Evolutionary conservation across 345 rosid species (phyloP).

Genomic region (Gossypium raimondii): DNA sequence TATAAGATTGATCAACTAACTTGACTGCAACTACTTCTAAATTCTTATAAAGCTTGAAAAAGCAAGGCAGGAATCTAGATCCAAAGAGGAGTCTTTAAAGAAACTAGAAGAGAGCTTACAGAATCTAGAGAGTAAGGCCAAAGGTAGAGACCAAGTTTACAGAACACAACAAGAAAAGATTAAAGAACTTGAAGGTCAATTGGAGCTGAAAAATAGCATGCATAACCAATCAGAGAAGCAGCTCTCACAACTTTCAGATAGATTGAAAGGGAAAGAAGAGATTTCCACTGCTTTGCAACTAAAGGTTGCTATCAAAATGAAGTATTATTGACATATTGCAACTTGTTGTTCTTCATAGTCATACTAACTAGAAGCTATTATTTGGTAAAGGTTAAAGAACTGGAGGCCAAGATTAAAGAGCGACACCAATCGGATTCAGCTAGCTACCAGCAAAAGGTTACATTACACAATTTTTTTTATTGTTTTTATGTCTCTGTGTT

Average conservation of each 20-base stretch:
- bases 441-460: constrained; percentile 54
- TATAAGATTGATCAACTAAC: not conserved
- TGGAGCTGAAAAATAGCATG: constrained; percentile 43
- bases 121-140: constrained; percentile 61
- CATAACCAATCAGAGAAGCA: constrained; percentile 19
- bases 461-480: not conserved
- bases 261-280: constrained; percentile 69
- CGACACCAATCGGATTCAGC: constrained; percentile 51
- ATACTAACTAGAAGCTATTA: not conserved
- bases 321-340: constrained; percentile 2
- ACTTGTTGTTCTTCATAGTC: not conserved
- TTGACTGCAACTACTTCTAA: constrained; percentile 15
- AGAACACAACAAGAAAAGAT: constrained; percentile 67
- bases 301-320: constrained; percentile 43
- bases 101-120: constrained; percentile 79
- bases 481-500: not conserved
- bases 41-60: constrained; percentile 58
- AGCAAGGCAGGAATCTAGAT: constrained; percentile 70
- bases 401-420: constrained; percentile 65
- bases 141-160: constrained; percentile 57
- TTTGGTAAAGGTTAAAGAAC: constrained; percentile 59
- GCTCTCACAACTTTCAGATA: constrained; percentile 48
- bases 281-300: constrained; percentile 55
- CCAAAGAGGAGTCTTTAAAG: constrained; percentile 69
- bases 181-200: constrained; percentile 77